Evolutionary conservation across 192 early-diverging fungal genomes (phyloP).

Genomic region (Ambispora gerdemannii): DNA sequence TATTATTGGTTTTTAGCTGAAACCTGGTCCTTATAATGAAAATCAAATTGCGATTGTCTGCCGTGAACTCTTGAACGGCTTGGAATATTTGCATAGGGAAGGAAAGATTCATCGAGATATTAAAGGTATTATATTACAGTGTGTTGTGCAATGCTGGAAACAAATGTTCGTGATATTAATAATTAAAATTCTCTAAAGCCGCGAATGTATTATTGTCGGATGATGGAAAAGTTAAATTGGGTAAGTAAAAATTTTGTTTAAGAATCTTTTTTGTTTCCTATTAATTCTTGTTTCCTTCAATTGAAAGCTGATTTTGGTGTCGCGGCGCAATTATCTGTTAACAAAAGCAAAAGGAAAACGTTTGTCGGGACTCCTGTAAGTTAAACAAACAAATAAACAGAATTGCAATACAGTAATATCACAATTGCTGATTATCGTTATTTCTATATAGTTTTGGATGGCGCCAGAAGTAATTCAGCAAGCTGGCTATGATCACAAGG

Average conservation of each 20-base stretch:
- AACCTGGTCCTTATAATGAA: conserved; percentile 47
- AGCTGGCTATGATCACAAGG: conserved; percentile 37
- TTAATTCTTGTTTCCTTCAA: not conserved
- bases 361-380: conserved; percentile 94
- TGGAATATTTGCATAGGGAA: conserved; percentile 92
- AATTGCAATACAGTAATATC: no score
- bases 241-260: conserved; percentile 8
- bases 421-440: no score
- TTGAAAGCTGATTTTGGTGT: conserved; percentile 93
- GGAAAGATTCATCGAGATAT: conserved; percentile 92
- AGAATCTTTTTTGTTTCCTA: not conserved
- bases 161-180: no score
- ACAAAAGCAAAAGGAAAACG: conserved; percentile 65
- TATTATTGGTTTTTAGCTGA: conserved; percentile 33
- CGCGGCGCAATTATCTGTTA: conserved; percentile 70
- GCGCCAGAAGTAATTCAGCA: conserved; percentile 93
- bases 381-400: no score
- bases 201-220: conserved; percentile 76
- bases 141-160: no score
- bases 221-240: conserved; percentile 45
- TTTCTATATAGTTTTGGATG: conserved; percentile 60
- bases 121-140: no score
- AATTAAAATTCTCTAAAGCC: conserved; percentile 41
- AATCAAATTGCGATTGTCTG: conserved; percentile 59
- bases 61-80: conserved; percentile 80